Evolutionary conservation across 2,329 filamentous ascomycete genomes (phyloP).

Genomic region (Paecilomyces dactylethromorphus): DNA sequence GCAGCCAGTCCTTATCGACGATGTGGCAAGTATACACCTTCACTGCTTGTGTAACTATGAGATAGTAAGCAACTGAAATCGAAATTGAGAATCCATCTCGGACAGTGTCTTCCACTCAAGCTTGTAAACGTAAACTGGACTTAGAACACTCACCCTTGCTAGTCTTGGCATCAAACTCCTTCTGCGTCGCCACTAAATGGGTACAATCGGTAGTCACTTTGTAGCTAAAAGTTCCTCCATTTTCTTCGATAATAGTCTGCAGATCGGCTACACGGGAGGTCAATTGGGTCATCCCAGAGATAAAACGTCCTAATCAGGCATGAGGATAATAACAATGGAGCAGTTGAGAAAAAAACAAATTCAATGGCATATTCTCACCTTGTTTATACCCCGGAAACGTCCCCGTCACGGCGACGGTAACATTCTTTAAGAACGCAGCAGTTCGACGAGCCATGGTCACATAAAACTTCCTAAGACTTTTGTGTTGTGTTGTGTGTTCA

Average conservation of each 20-base stretch:
- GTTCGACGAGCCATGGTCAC: conserved; percentile 14
- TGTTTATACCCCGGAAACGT: conserved; percentile 53
- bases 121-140: too few species aligned
- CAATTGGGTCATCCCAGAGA: conserved; percentile 3
- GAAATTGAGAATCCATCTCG: too few species aligned
- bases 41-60: conserved; percentile 34
- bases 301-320: conserved; percentile 1
- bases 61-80: too few species aligned
- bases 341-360: conserved; percentile 1
- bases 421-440: conserved; percentile 18
- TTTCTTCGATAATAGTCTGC: conserved; percentile 23
- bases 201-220: conserved; percentile 27
- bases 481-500: background rate
- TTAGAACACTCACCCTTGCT: conserved; percentile 24
- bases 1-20: conserved; percentile 52
- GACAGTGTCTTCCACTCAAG: too few species aligned
- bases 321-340: too few species aligned
- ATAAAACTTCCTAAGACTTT: background rate
- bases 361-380: conserved; percentile 18
- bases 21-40: conserved; percentile 43
- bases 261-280: conserved; percentile 19
- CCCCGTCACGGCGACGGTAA: conserved; percentile 52
- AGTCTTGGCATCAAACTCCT: conserved; percentile 28
- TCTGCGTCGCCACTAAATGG: conserved; percentile 31
- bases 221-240: conserved; percentile 26